Percentiles rank a stretch among this genome's conserved stretches.
These are phyloP conservation scores for Tylopilus rubrobrunneus DNA, from an alignment of 768 basidiomycete species.

Conservation along the genomic window DNA sequence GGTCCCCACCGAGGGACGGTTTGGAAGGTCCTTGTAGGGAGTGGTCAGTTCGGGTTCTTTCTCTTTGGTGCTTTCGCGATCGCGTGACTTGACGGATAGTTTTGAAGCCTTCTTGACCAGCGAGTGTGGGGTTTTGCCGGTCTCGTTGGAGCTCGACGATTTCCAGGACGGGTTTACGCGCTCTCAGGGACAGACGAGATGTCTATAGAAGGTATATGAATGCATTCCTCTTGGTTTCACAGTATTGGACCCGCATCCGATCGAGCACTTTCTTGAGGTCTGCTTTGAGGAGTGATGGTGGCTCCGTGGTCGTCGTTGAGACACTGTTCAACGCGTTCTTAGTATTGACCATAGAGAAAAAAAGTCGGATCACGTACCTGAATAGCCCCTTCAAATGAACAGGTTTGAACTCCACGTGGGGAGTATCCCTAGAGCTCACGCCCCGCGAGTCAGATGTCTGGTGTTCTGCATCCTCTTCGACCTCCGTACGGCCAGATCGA, in stretches of 20 bases:
- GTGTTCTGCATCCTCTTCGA: slow-evolving; percentile 45
- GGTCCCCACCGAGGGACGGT: slow-evolving; percentile 41
- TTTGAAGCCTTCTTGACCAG: slow-evolving; percentile 75
- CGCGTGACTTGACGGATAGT: slow-evolving; percentile 60
- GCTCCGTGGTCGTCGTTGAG: slow-evolving; percentile 90
- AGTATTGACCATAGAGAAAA: slow-evolving; percentile 2
- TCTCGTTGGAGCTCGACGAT: slow-evolving; percentile 52
- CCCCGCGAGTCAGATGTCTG: slow-evolving; percentile 33
- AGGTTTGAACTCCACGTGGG: slow-evolving; percentile 74
- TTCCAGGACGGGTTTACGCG: slow-evolving; percentile 31
- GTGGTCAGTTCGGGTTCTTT: slow-evolving; percentile 38
- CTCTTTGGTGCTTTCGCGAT: slow-evolving; percentile 41
- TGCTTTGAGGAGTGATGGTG: slow-evolving; percentile 71
- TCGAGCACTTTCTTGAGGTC: slow-evolving; percentile 88
- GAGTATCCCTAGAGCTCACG: slow-evolving; percentile 45
- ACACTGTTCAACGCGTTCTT: slow-evolving; percentile 51
- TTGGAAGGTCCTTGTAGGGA: slow-evolving; percentile 45
- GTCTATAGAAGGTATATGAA: slow-evolving; percentile 93
- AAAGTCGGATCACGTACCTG: slow-evolving; percentile 48
- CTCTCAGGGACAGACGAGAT: slow-evolving; percentile 62
- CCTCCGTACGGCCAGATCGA: slow-evolving; percentile 48
- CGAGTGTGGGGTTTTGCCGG: slow-evolving; percentile 45
- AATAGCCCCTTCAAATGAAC: slow-evolving; percentile 95
- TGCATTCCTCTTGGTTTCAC: slow-evolving; percentile 91
- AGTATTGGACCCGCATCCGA: slow-evolving; percentile 92